Base-by-base conservation (phyloP, 2,329 filamentous ascomycete species). In the Talaromyces sp. region DNA sequence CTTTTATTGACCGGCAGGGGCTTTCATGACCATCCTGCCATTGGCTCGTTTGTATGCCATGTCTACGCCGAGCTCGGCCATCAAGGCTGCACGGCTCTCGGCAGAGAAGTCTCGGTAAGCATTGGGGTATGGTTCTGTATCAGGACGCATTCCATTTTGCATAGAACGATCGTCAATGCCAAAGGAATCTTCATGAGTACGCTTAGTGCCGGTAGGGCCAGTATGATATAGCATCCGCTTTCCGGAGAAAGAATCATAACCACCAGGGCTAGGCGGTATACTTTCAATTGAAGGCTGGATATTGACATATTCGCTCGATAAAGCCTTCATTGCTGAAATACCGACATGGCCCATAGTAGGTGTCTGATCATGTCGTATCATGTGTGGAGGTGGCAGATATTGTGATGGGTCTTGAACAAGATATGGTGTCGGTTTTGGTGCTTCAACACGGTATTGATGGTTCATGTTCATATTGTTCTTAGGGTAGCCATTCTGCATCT, bases 61-160 rank as follows among this genome's bases (percentile, higher is more conserved):
- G 20, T 67, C 64, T 20, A 62, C 61, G 6, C 63, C 61, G n/a
- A 62, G 43, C 17, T 66, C 61, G 30, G 53, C 59, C 55, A 64
- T 63, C n/a, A 64, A 54, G 8, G 62, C 55, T 17, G 56, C 55
- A 17, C 64, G 60, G 20, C 60, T 61, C 27, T 65, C 63, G 9
- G 64, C 63, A 3, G 68, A 64, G 40, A 60, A 60, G 33, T 69
- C 62, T 11, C 65, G 67, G 37, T 61, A 59, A 9, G 50, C 37
- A n/a, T 33, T 53, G 14, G 62, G 50, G 60, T 66, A 57, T 37
- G 51, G 32, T 22, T 72, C 62, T 30, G 60, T 49, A 48, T 72
- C 70, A 7, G 77, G 76, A 24, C 77, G 73, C 69, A 72, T 72
- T 47, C 76, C 75, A 55, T 79, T 76, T 55, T 72, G 65, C 24